Percentiles rank a stretch among this genome's conserved stretches.
Conservation (phyloP, 441 rosid genomes). For the Syzygium malaccense region DNA sequence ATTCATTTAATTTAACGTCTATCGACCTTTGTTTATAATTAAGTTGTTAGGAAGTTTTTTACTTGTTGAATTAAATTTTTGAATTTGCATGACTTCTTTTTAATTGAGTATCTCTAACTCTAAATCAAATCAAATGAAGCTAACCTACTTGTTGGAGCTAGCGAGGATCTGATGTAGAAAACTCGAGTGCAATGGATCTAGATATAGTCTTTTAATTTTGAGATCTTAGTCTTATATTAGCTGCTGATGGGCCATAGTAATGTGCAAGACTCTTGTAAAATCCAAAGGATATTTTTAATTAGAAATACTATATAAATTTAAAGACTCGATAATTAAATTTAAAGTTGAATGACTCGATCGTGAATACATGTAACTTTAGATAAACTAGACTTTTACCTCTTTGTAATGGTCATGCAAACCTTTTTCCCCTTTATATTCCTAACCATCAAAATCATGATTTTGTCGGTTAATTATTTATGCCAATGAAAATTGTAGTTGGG, state of each 20-base stretch:
- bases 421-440: neutral
- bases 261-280: neutral
- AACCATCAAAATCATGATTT: neutral
- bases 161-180: neutral
- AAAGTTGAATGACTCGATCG: neutral
- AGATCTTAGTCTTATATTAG: neutral
- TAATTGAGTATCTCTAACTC: fast-evolving
- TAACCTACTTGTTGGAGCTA: neutral
- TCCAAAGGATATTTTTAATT: neutral
- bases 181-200: neutral
- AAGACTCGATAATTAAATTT: neutral
- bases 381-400: neutral
- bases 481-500: neutral
- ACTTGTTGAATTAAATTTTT: neutral
- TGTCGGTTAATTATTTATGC: neutral
- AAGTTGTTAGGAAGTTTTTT: neutral
- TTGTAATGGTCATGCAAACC: neutral
- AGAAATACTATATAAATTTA: neutral
- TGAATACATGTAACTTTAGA: too few species aligned
- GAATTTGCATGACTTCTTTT: neutral
- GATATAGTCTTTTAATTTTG: neutral
- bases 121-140: neutral
- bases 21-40: neutral
- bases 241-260: neutral
- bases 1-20: neutral